Percentiles rank a stretch among this genome's conserved stretches.
Conservation (phyloP, 2,329 filamentous ascomycete species). For the Alternaria conjuncta region DNA sequence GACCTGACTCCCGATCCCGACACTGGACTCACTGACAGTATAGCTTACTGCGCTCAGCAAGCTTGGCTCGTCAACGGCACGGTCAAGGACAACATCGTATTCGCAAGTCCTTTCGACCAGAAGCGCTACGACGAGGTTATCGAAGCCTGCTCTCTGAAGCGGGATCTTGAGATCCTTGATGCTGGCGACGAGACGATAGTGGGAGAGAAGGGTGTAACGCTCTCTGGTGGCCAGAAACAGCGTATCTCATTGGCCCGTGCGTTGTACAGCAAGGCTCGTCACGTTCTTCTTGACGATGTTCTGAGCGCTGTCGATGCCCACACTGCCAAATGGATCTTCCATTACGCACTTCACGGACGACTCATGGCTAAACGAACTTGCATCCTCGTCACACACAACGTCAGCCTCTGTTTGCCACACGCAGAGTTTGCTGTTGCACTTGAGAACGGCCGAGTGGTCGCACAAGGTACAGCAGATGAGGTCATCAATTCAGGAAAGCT, state of each 20-base stretch:
- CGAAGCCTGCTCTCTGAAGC: conserved; percentile 86
- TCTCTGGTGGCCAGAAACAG: conserved; percentile 97
- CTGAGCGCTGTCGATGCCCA: conserved; percentile 97
- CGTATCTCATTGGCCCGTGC: conserved; percentile 95
- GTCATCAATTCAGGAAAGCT: conserved; percentile 88
- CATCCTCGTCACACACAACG: conserved; percentile 94
- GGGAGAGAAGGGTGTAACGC: conserved; percentile 94
- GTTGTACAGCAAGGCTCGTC: conserved; percentile 92
- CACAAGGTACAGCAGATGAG: conserved; percentile 77
- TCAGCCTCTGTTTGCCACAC: conserved; percentile 81
- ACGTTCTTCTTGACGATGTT: conserved; percentile 92
- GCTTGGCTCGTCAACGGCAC: conserved; percentile 96
- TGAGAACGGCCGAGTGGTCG: conserved; percentile 80
- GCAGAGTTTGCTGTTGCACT: conserved; percentile 83
- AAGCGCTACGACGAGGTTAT: conserved; percentile 87
- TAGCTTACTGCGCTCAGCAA: conserved; percentile 96
- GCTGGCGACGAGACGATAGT: conserved; percentile 92
- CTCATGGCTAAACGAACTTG: conserved; percentile 90
- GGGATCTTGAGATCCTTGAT: conserved; percentile 90
- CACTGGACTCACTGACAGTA: conserved; percentile 86
- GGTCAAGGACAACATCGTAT: conserved; percentile 95
- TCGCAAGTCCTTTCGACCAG: conserved; percentile 80
- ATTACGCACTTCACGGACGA: conserved; percentile 86
- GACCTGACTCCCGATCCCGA: conserved; percentile 81
- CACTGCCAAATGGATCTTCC: conserved; percentile 97